These are phyloP conservation scores for Picochlorum sp. DNA, from an alignment of 139 green algal species.

Conservation along the genomic window DNA sequence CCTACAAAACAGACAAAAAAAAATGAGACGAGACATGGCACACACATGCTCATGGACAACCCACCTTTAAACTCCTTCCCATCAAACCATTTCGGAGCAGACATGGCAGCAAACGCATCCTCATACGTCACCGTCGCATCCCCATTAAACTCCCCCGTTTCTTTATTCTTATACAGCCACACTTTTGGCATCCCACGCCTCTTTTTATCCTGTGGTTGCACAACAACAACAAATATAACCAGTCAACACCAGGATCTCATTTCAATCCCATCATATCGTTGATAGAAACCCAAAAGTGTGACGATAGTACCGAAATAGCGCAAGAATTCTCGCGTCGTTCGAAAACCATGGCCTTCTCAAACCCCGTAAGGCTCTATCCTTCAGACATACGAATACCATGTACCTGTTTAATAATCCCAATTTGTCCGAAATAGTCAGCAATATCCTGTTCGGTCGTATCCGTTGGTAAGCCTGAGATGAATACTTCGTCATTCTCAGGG, in stretches of 20 bases:
- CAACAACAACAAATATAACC: neutral
- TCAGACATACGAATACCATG: neutral
- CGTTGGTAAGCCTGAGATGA: slow-evolving; percentile 49
- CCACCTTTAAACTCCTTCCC: slow-evolving; percentile 70
- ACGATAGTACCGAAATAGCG: too few species aligned
- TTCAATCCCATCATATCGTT: too few species aligned
- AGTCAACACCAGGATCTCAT: neutral
- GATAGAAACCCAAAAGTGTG: too few species aligned
- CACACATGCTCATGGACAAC: neutral
- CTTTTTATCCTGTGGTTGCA: slow-evolving; percentile 11
- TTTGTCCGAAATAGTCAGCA: slow-evolving; percentile 68
- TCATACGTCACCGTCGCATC: slow-evolving; percentile 73
- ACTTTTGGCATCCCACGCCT: slow-evolving; percentile 15
- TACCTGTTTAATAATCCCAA: slow-evolving; percentile 54
- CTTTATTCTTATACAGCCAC: slow-evolving; percentile 59
- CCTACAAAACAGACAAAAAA: neutral
- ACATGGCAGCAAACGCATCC: slow-evolving; percentile 68
- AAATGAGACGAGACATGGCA: too few species aligned
- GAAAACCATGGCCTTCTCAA: too few species aligned
- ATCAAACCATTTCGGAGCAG: slow-evolving; percentile 76
- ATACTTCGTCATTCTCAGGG: slow-evolving; percentile 55
- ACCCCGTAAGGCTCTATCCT: too few species aligned
- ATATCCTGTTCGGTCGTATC: slow-evolving; percentile 56
- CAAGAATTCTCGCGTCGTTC: too few species aligned
- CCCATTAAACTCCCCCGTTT: slow-evolving; percentile 67